Evolutionary conservation across 2,329 filamentous ascomycete genomes (phyloP).

Genomic region (Apiospora pterosperma): DNA sequence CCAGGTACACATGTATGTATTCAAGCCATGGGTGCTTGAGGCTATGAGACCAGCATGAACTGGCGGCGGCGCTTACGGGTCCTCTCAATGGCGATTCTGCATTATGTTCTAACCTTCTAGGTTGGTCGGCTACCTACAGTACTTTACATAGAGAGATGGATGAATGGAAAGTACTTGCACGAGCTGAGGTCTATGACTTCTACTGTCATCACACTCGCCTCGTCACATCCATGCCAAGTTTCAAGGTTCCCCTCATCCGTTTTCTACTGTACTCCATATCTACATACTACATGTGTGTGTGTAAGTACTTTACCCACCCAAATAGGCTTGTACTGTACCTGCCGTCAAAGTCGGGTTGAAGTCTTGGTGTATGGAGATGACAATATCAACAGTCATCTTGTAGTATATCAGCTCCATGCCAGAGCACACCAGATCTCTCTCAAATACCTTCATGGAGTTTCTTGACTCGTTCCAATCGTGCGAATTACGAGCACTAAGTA

Average conservation of each 20-base stretch:
- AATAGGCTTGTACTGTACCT: neutral
- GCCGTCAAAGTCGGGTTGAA: neutral
- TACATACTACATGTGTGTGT: too few relatives aligned
- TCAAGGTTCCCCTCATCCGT: conserved; percentile 1
- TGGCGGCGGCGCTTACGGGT: neutral
- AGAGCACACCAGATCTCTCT: conserved; percentile 8
- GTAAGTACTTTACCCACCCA: neutral
- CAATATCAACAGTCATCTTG: conserved; percentile 8
- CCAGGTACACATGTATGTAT: too few relatives aligned
- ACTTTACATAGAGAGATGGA: too few relatives aligned
- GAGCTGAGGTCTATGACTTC: neutral
- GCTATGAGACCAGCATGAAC: neutral
- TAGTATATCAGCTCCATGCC: neutral
- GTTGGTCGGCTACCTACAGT: too few relatives aligned
- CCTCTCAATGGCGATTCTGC: neutral
- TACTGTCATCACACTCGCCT: neutral
- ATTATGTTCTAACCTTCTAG: neutral
- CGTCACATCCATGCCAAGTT: conserved; percentile 1
- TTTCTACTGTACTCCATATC: neutral
- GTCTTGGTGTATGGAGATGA: neutral
- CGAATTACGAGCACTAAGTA: neutral
- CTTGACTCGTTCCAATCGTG: too few relatives aligned
- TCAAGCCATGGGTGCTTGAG: neutral
- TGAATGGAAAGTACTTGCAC: neutral
- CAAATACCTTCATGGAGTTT: neutral